Evolutionary conservation across 169 alveolate genomes (phyloP).

Genomic region (Babesia microti): DNA sequence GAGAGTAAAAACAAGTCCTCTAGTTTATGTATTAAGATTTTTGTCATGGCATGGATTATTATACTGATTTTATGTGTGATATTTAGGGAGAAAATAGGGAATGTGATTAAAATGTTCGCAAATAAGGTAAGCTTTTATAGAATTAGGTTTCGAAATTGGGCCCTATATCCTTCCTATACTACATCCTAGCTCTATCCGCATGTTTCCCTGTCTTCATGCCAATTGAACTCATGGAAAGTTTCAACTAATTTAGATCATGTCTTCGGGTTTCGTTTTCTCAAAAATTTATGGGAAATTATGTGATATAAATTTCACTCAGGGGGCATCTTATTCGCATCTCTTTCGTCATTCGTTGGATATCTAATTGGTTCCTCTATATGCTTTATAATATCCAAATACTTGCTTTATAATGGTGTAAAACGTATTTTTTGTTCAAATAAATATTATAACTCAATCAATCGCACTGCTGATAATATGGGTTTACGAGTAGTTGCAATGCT

Average conservation of each 20-base stretch:
- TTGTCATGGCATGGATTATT: constrained; percentile 16
- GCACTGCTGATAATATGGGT: constrained; percentile 35
- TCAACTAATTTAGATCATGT: constrained; percentile 2
- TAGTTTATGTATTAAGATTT: constrained; percentile 2
- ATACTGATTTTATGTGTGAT: constrained; percentile 13
- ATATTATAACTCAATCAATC: constrained; percentile 25
- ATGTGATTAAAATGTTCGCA: constrained; percentile 17
- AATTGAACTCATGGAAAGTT: constrained; percentile 20
- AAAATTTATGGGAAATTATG: constrained; percentile 26
- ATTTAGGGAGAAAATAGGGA: constrained; percentile 33
- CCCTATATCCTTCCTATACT: constrained; percentile 15
- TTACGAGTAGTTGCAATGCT: constrained; percentile 26
- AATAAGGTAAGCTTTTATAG: constrained; percentile 9
- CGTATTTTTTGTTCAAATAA: constrained; percentile 14
- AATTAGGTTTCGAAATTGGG: constrained; percentile 36
- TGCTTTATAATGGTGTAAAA: constrained; percentile 12
- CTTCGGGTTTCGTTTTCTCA: constrained; percentile 42
- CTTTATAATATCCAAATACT: constrained; percentile 30
- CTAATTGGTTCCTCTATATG: constrained; percentile 23
- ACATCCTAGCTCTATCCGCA: constrained; percentile 12
- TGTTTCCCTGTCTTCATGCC: constrained; percentile 25
- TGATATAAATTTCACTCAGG: constrained; percentile 8
- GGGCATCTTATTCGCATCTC: constrained; percentile 12
- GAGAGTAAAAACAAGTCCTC: no score
- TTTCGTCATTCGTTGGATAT: constrained; percentile 27